phyloP scores from a whole-genome alignment of 805 yeast genomes.

The Cyberlindnera americana region DNA sequence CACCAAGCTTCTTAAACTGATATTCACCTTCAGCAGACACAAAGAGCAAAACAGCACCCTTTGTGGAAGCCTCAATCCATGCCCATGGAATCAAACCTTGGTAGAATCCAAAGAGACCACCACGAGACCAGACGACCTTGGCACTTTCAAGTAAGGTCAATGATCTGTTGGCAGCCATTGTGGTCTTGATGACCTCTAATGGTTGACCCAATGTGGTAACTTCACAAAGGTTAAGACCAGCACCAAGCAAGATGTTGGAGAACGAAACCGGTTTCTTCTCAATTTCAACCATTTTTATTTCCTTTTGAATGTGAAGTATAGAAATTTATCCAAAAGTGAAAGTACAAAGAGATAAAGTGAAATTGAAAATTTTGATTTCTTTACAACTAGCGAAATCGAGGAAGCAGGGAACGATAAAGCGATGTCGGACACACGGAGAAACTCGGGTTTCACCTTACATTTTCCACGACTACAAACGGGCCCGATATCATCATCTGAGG shows the following conservation, averaged over 20 bases:
- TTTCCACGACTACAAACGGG: too few species aligned
- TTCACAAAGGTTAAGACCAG: slow-evolving; percentile 88
- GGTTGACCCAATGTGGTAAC: slow-evolving; percentile 97
- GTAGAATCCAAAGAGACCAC: slow-evolving; percentile 88
- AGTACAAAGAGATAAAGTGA: too few species aligned
- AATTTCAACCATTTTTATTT: slow-evolving; percentile 22
- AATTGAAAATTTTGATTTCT: too few species aligned
- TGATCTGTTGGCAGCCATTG: slow-evolving; percentile 95
- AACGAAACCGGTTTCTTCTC: slow-evolving; percentile 85
- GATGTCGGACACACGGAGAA: too few species aligned
- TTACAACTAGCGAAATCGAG: too few species aligned
- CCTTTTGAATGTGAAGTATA: too few species aligned
- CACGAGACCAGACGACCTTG: slow-evolving; percentile 83
- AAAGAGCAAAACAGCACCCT: slow-evolving; percentile 92
- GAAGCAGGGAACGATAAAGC: too few species aligned
- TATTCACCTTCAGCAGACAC: slow-evolving; percentile 93
- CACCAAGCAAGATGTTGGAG: slow-evolving; percentile 89
- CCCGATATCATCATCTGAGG: too few species aligned
- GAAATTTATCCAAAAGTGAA: too few species aligned
- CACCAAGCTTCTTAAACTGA: slow-evolving; percentile 63
- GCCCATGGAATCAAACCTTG: slow-evolving; percentile 99
- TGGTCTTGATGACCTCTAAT: slow-evolving; percentile 90
- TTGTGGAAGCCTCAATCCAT: slow-evolving; percentile 98
- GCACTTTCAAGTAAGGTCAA: slow-evolving; percentile 65
- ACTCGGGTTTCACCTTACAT: too few species aligned